Evolutionary conservation across 2,329 filamentous ascomycete genomes (phyloP).

Genomic region (Pezicula neosporulosa): DNA sequence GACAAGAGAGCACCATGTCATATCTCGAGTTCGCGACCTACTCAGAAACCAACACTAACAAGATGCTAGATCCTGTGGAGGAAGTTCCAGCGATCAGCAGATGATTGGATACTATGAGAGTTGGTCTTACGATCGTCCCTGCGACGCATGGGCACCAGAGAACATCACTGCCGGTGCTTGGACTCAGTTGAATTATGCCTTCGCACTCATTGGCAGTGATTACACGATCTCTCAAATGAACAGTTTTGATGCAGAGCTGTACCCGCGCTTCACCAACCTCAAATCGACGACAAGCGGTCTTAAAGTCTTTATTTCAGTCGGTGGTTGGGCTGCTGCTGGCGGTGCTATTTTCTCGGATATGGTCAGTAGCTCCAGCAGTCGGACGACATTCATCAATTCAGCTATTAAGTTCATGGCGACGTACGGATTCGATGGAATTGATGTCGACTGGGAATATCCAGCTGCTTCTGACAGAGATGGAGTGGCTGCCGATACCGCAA

Average conservation of each 20-base stretch:
- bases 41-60: no score
- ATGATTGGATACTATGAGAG: no score
- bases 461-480: slow-evolving; percentile 30
- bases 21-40: no score
- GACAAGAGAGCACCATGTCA: no score
- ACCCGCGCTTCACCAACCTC: slow-evolving; percentile 8
- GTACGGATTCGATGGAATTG: slow-evolving; percentile 41
- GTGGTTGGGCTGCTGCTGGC: background rate
- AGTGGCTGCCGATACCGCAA: slow-evolving; percentile 28
- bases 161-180: no score
- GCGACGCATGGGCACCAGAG: no score
- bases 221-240: slow-evolving; percentile 19
- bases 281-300: background rate
- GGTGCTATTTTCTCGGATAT: slow-evolving; percentile 22
- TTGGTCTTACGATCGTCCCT: no score
- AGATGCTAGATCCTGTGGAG: no score
- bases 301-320: background rate
- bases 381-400: slow-evolving; percentile 32
- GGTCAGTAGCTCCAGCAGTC: slow-evolving; percentile 22
- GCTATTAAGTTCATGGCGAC: slow-evolving; percentile 35
- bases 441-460: slow-evolving; percentile 41
- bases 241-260: slow-evolving; percentile 1
- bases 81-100: no score
- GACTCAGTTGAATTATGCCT: no score
- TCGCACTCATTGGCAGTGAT: no score